Conservation (phyloP, 2,329 filamentous ascomycete species). For the Cercospora sp. region DNA sequence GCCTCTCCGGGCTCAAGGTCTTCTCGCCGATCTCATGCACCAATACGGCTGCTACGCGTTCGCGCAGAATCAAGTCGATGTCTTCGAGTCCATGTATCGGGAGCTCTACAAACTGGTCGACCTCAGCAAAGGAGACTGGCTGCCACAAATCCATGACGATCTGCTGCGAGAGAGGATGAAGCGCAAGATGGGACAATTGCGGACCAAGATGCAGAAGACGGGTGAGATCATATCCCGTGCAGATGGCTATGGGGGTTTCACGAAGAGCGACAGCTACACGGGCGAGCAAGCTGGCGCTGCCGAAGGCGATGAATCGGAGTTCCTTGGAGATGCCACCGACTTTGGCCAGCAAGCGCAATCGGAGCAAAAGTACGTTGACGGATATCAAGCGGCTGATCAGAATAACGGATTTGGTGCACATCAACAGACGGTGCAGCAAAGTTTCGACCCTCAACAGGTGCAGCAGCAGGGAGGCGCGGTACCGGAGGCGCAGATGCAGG, state of each 20-base stretch:
- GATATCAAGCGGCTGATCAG: background rate
- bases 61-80: constrained; percentile 35
- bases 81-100: constrained; percentile 40
- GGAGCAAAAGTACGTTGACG: constrained; percentile 11
- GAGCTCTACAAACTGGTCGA: constrained; percentile 42
- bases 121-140: constrained; percentile 39
- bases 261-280: constrained; percentile 39
- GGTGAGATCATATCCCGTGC: constrained; percentile 40
- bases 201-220: constrained; percentile 43
- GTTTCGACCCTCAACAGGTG: constrained; percentile 14
- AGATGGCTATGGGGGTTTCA: constrained; percentile 39
- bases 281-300: constrained; percentile 36
- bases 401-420: constrained; percentile 11
- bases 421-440: constrained; percentile 22
- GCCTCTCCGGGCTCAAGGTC: constrained; percentile 39
- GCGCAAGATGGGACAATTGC: constrained; percentile 42
- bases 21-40: constrained; percentile 42
- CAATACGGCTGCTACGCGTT: constrained; percentile 40
- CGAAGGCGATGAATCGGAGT: constrained; percentile 34
- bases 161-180: constrained; percentile 42
- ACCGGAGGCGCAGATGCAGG: constrained; percentile 24
- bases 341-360: constrained; percentile 22
- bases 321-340: constrained; percentile 24
- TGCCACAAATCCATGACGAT: constrained; percentile 39
- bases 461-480: constrained; percentile 22